These are phyloP conservation scores for Trichoderma sp. DNA, from an alignment of 2,329 filamentous ascomycete genomes.

Conservation along the genomic window DNA sequence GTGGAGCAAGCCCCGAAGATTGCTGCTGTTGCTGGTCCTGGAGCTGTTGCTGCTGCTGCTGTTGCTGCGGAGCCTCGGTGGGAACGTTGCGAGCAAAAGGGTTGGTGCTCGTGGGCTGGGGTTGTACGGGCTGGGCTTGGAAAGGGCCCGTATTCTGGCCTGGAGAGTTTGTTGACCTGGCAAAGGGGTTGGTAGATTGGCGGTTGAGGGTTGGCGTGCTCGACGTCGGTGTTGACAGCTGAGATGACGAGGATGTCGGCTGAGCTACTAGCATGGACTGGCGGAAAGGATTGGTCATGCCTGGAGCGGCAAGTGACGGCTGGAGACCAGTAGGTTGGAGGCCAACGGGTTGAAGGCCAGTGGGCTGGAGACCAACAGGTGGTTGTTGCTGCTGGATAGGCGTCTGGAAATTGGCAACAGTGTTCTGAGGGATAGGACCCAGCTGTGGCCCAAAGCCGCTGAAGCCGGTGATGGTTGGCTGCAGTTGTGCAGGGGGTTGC, in stretches of 20 bases:
- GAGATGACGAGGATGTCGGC: constrained; percentile 39
- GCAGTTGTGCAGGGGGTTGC: constrained; percentile 43
- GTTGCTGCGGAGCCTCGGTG: neutral
- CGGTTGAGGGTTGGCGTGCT: constrained; percentile 46
- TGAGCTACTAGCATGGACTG: constrained; percentile 75
- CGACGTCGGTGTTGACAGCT: constrained; percentile 43
- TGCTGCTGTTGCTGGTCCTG: constrained; percentile 42
- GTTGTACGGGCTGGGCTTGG: constrained; percentile 24
- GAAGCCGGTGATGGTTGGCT: constrained; percentile 64
- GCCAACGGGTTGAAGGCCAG: constrained; percentile 37
- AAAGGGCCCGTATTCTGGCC: constrained; percentile 26
- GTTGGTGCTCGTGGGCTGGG: constrained; percentile 54
- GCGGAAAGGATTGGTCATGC: constrained; percentile 85
- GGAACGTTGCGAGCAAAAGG: constrained; percentile 52
- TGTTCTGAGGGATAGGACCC: constrained; percentile 57
- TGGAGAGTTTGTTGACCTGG: constrained; percentile 52
- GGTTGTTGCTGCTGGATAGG: constrained; percentile 12
- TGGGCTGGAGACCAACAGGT: constrained; percentile 40
- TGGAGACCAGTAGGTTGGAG: constrained; percentile 38
- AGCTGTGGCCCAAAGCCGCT: constrained; percentile 75
- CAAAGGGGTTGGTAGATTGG: constrained; percentile 84
- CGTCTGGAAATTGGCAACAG: constrained; percentile 49
- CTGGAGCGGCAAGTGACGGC: constrained; percentile 46
- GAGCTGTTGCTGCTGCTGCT: constrained; percentile 18
- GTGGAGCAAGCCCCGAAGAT: constrained; percentile 59